Evolutionary conservation across 768 basidiomycete genomes (phyloP).

Genomic region (Agaricus blazei): DNA sequence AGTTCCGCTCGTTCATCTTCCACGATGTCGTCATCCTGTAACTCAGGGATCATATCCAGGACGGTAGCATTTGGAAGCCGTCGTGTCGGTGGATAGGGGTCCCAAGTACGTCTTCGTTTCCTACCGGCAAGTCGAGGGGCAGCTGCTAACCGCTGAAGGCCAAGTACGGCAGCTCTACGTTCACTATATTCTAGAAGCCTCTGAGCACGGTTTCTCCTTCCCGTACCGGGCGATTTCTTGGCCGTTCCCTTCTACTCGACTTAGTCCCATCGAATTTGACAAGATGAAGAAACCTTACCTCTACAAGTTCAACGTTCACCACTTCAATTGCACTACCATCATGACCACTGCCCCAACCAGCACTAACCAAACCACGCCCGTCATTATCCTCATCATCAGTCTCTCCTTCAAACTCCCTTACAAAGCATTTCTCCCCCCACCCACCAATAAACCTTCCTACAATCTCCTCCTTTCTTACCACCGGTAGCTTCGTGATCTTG

Average conservation of each 20-base stretch:
- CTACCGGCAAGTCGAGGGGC: slow-evolving; percentile 32
- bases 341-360: slow-evolving; percentile 74
- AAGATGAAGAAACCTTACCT: slow-evolving; percentile 37
- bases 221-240: slow-evolving; percentile 44
- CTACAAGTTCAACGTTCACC: slow-evolving; percentile 54
- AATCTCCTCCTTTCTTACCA: slow-evolving; percentile 33
- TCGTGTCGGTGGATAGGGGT: slow-evolving; percentile 27
- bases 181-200: slow-evolving; percentile 63
- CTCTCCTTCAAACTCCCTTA: slow-evolving; percentile 20
- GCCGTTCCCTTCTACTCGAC: slow-evolving; percentile 43
- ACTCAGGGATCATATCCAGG: slow-evolving; percentile 35
- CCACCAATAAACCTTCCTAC: slow-evolving; percentile 44
- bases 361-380: slow-evolving; percentile 57
- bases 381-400: slow-evolving; percentile 44
- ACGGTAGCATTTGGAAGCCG: slow-evolving; percentile 34
- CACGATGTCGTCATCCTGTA: slow-evolving; percentile 25
- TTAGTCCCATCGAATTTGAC: not conserved
- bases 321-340: slow-evolving; percentile 77
- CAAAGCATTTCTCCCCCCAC: slow-evolving; percentile 34
- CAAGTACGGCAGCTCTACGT: slow-evolving; percentile 48
- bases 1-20: slow-evolving; percentile 16
- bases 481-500: slow-evolving; percentile 12
- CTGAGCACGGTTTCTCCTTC: slow-evolving; percentile 59
- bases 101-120: slow-evolving; percentile 32
- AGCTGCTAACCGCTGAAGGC: slow-evolving; percentile 18